phyloP scores from a whole-genome alignment of 768 basidiomycete genomes.

The Xerocomus spinulosus region DNA sequence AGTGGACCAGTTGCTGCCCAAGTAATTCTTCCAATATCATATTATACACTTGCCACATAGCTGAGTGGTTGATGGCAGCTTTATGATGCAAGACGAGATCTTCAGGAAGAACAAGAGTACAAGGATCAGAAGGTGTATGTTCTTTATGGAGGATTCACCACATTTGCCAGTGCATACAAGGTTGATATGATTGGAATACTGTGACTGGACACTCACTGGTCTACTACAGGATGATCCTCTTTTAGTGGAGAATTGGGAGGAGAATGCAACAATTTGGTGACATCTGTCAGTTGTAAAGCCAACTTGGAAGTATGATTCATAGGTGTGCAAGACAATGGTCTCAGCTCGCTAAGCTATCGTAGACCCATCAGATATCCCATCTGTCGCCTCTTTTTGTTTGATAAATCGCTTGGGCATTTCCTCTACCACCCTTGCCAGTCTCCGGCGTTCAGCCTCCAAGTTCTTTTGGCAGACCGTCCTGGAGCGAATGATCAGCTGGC shows the following conservation, averaged over 20 bases:
- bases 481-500: conserved; percentile 10
- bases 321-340: neutral
- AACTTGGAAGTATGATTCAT: too few relatives aligned
- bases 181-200: conserved; percentile 27
- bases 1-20: conserved; percentile 78
- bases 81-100: conserved; percentile 58
- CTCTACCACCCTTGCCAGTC: conserved; percentile 55
- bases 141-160: conserved; percentile 66
- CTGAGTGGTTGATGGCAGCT: conserved; percentile 38
- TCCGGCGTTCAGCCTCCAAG: conserved; percentile 48
- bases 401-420: conserved; percentile 53
- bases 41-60: neutral
- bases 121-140: conserved; percentile 57
- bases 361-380: conserved; percentile 15
- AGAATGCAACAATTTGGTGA: conserved; percentile 50
- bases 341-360: neutral
- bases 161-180: conserved; percentile 68
- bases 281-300: conserved; percentile 17
- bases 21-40: conserved; percentile 36
- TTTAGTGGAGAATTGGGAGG: conserved; percentile 76
- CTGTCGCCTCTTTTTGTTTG: conserved; percentile 38
- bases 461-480: conserved; percentile 66
- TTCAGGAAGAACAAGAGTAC: conserved; percentile 39
- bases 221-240: conserved; percentile 51
- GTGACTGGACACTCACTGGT: neutral